Evolutionary conservation across 2,329 filamentous ascomycete species (phyloP), one percentile per base, ranked within the genome.

Genomic region (Penicillium aurantiogriseum): DNA sequence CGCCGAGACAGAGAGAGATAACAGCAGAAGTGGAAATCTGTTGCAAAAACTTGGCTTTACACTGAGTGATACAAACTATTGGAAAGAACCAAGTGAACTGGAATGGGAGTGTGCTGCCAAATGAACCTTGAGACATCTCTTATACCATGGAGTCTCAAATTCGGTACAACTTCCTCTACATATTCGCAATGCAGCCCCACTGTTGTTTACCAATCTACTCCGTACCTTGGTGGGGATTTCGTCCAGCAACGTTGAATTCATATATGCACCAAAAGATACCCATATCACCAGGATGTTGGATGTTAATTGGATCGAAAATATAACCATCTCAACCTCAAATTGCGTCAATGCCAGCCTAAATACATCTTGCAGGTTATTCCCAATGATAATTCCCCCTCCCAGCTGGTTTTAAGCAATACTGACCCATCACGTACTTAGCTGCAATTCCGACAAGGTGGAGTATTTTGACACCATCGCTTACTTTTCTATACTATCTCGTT

Each of bases 1-100:
- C 48, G 67, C 68, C 1, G 67, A 70, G 47, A 70, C 66, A 1
- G 67, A 70, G 48, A 57, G 54, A 42, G 56, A 52, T 9, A 70
- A 70, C 57, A 42, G 17, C 27, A 55, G 62, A 35, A 70, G 67
- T 61, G 66, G 31, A 4, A 62, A 51, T 27, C 35, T 65, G 8
- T 54, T 70, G 56, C 46, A 61, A 44, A 69, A 67, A 49, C 53
- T 70, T 38, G 67, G 61, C 49, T 71, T 69, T 43, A 54, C 29
- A 7, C 21, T 10, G 1, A 66, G 64, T 54, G 58, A 39, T 2
- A 66, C 63, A 11, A 21, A 66, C 36, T 67, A 66, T 58, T 67
- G 64, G 64, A 67, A 64, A 43, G 59, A 67, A 23, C 64, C 54
- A 0, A 54, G 39, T 23, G 60, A 64, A 35, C 11, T 64, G 2